Conservation (phyloP, 768 basidiomycete species). For the Pisolithus orientalis region DNA sequence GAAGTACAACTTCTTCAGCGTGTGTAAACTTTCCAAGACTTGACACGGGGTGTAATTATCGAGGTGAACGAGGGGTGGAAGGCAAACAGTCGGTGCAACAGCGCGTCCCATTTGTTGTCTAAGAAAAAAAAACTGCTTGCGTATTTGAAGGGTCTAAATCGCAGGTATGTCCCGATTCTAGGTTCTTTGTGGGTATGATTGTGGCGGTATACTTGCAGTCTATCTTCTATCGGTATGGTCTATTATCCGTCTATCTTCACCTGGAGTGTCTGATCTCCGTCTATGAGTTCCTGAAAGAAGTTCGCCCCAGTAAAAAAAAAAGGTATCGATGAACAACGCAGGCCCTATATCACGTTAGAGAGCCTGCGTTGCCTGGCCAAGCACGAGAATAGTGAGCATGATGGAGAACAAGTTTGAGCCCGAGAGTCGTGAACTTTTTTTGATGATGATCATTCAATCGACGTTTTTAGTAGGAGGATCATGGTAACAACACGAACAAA, state of each 20-base stretch:
- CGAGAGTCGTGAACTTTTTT: no score
- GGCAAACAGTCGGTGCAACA: conserved; percentile 40
- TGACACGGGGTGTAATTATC: conserved; percentile 27
- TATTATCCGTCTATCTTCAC: conserved; percentile 8
- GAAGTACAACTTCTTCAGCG: conserved; percentile 49
- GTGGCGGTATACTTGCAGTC: conserved; percentile 4
- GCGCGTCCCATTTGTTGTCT: conserved; percentile 9
- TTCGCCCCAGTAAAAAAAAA: conserved; percentile 4
- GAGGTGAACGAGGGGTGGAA: conserved; percentile 52
- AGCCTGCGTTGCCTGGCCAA: conserved; percentile 45
- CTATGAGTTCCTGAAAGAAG: not conserved
- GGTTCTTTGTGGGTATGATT: not conserved
- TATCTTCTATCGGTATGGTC: conserved; percentile 2
- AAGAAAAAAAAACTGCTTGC: not conserved
- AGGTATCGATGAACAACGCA: conserved; percentile 11
- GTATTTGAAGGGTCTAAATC: not conserved
- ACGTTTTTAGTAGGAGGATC: no score
- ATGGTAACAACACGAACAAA: no score
- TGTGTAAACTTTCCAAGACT: conserved; percentile 36
- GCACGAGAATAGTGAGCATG: conserved; percentile 39
- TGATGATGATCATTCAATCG: no score
- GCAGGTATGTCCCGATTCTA: not conserved
- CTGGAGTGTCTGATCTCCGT: conserved; percentile 5
- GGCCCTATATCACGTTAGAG: conserved; percentile 16
- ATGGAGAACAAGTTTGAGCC: no score